These are phyloP conservation scores for Aureobasidium sp. DNA, from an alignment of 2,329 filamentous ascomycete species.

Conservation along the genomic window DNA sequence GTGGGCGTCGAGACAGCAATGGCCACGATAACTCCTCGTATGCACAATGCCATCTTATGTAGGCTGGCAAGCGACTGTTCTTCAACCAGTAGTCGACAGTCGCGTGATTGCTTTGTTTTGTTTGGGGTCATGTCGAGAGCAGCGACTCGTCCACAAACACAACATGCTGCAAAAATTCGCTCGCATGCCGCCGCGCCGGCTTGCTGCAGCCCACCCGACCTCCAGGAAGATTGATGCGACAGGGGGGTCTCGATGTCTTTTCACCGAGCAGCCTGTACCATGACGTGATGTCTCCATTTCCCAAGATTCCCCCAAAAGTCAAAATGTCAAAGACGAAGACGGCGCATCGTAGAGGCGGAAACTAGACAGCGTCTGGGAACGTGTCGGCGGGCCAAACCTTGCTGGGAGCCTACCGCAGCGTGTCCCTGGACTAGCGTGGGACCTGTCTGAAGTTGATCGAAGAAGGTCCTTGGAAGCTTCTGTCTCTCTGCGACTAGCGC, in stretches of 20 bases:
- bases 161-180: neutral
- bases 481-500: slow-evolving; percentile 11
- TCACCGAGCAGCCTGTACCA: slow-evolving; percentile 2
- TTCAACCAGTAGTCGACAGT: neutral
- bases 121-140: neutral
- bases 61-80: neutral
- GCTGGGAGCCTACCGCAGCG: slow-evolving; percentile 4
- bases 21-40: slow-evolving; percentile 2
- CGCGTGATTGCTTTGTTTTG: neutral
- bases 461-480: slow-evolving; percentile 16
- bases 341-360: neutral
- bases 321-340: slow-evolving; percentile 5
- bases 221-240: neutral
- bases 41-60: neutral
- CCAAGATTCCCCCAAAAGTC: slow-evolving; percentile 14
- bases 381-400: slow-evolving; percentile 4
- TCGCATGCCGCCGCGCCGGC: slow-evolving; percentile 8
- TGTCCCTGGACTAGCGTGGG: slow-evolving; percentile 9
- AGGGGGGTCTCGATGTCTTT: neutral
- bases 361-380: slow-evolving; percentile 4
- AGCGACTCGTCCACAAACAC: neutral
- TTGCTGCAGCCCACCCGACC: neutral
- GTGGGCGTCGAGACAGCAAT: neutral
- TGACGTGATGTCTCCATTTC: slow-evolving; percentile 12
- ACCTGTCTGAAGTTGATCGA: slow-evolving; percentile 12